Evolutionary conservation across 2,329 filamentous ascomycete genomes (phyloP), one percentile per base, ranked within the genome.

Genomic region (Fusarium pseudonygamai): DNA sequence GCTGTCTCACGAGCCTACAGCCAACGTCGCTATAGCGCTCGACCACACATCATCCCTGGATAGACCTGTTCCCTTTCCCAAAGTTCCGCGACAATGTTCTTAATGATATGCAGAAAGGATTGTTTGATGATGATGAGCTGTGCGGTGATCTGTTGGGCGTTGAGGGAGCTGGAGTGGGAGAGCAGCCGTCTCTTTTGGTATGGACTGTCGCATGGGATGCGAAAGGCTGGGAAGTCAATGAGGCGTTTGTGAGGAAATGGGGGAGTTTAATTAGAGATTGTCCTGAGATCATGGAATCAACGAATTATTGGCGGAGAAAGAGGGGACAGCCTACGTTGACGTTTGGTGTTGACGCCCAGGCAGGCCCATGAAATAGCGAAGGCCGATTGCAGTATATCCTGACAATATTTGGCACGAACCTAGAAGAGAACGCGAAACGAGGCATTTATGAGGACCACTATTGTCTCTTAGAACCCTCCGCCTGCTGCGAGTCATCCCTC

Each of bases 341-440:
- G 3, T 30, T 55, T n/a, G 36, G 7, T 40, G 4, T 18, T 28
- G 20, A 30, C 16, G 7, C 18, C 4, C 13, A 6, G 8, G 10
- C 10, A 3, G 22, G 46, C 6, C 22, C 5, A 18, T 30, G 20
- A 30, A 13, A 5, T 13, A 30, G 10, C 10, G 12, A 32, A 18
- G 3, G 11, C 15, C 14, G 20, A 12, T 8, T 3, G 7, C 3
- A 26, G 7, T 7, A 7, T 4, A 2, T n/a, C 10, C 20, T 13
- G 5, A n/a, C 7, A 6, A 8, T 22, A n/a, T 10, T 14, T 5
- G 32, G 32, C 13, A 34, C 14, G 14, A 34, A 34, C 32, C 32
- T 7, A 15, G 32, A 34, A 14, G 32, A 15, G 14, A 34, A 34
- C 15, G 32, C 7, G 32, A 34, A 34, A 34, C 32, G 14, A 34